Base-by-base conservation (phyloP, 352 stramenopile genomes). In the Pythium guiyangense region DNA sequence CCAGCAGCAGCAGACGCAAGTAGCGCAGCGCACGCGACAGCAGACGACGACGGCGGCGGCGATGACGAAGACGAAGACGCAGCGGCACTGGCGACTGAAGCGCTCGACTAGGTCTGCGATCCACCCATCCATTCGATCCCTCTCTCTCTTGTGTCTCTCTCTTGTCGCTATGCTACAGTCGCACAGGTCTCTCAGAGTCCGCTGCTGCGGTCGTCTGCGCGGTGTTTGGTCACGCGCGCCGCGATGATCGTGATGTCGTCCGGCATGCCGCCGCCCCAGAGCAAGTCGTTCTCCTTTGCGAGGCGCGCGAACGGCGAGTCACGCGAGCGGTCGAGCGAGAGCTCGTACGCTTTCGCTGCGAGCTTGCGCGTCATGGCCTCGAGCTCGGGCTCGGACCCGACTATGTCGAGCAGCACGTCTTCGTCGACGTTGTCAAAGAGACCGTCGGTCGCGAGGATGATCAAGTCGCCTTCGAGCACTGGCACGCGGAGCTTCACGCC, bases 281-380 rank as follows among this genome's bases (percentile, higher is more conserved):
- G 87, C 34, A 98, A 96, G 68, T 99, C 96, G 78, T 98, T 98
- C 49, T 99, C 96, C 67, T 99, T 99, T 9, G 96, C 96, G 40
- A 99, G 74, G 4, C 97, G 78, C 14, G 96, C 95, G 81, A 99
- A 99, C 6, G 96, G 96, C 51, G 91, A 98, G 80, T 99, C 96
- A 6, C 83, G 73, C 12, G 62, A 74, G 6, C 74, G 75, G 67
- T 98, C 92, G 6, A 98, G 72, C 59, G 90, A 98, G 56, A 97
- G 77, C 20, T 98, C 92, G 58, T 96, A 87, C 11, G 94, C 94
- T 53, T 87, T 92, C 50, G 82, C 57, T 34, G 88, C 90, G 12
- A 97, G 70, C 39, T 76, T 76, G 40, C 78, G 73, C n/a, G 86
- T 94, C 64, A 97, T 73, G 10, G 68, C 72, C 51, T 81, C 67